Base-by-base conservation (phyloP, 2,329 filamentous ascomycete species). In the Bipolaris cookei region DNA sequence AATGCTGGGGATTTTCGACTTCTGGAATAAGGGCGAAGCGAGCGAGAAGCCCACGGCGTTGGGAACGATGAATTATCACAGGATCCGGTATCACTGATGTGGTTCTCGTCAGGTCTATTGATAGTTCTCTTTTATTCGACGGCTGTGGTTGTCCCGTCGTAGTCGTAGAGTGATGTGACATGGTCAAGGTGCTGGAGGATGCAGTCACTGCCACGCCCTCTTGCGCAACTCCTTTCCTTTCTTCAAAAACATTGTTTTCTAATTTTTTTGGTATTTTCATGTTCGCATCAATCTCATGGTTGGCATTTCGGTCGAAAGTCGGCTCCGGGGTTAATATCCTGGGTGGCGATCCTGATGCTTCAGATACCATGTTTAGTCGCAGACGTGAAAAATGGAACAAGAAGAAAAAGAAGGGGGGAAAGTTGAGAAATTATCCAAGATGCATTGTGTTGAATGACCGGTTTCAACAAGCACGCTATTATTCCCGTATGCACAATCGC, bases 11-110 rank as follows among this genome's bases (percentile, higher is more conserved):
- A 30, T 88, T 82, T 43, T 90, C 86, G 13, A 96, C 86, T 77
- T 97, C 93, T 1, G 92, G 89, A 14, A 96, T 81, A 30, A 96
- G 58, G 1, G 90, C 81, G 11, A 96, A 80, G 35, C 83, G 83
- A 1, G 86, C 88, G 45, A 97, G 82, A 1, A 96, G 79, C 0
- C 93, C 93, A 67, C 92, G 83, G 46, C 91, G 84, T 59, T 85
- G 75, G 1, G 73, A 66, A 34, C 82, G 77, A 2, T 84, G 81
- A 1, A 89, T 80, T 46, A 78, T 74, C 14, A 80, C 63, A 8
- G 82, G 76, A 1, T 81, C 71, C 51, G 74, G 71, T 8, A 60
- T 69, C 14, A 77, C 67, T 4, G 76, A 72, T 14, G 64, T 69
- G 6, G 74, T 72, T 53, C 67, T 57, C 16, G 68, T 59, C 11